A percentile compares a stretch with the other conserved stretches of the same genome.
These are phyloP conservation scores for Aspergillus floridensis DNA, from an alignment of 2,329 filamentous ascomycete species.

Conservation along the genomic window DNA sequence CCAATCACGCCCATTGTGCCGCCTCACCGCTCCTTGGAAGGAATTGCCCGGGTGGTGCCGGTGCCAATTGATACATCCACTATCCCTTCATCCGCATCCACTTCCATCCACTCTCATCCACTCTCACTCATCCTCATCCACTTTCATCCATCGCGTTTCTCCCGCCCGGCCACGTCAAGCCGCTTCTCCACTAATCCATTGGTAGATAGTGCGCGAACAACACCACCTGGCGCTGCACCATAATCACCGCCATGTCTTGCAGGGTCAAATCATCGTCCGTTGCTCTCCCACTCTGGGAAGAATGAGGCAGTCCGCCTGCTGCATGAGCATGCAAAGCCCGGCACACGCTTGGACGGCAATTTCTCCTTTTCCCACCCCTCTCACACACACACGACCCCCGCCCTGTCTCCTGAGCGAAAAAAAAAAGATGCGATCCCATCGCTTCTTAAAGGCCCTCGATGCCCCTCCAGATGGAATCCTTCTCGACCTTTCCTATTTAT, in stretches of 20 bases:
- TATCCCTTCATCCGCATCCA: neutral
- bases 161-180: conserved; percentile 21
- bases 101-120: neutral
- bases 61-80: conserved; percentile 12
- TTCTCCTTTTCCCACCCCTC: conserved; percentile 12
- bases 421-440: neutral
- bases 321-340: conserved; percentile 16
- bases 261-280: conserved; percentile 20
- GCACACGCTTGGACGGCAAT: conserved; percentile 16
- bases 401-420: conserved; percentile 2
- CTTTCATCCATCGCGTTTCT: neutral
- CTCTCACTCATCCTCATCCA: neutral
- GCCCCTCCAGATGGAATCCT: conserved; percentile 11
- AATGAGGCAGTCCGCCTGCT: conserved; percentile 16
- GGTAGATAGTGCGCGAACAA: conserved; percentile 11
- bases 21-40: conserved; percentile 22
- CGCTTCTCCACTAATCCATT: conserved; percentile 10
- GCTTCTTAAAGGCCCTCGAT: conserved; percentile 16
- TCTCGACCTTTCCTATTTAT: conserved; percentile 13
- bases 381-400: conserved; percentile 9
- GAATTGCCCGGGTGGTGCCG: conserved; percentile 13
- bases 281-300: conserved; percentile 1
- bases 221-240: conserved; percentile 19
- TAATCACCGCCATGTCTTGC: conserved; percentile 21
- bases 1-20: neutral